A percentile compares a stretch with the other conserved stretches of the same genome.
These are phyloP conservation scores for Hsuehochloa calcarea DNA, from an alignment of 176 grass and related monocot species.

Conservation along the genomic window DNA sequence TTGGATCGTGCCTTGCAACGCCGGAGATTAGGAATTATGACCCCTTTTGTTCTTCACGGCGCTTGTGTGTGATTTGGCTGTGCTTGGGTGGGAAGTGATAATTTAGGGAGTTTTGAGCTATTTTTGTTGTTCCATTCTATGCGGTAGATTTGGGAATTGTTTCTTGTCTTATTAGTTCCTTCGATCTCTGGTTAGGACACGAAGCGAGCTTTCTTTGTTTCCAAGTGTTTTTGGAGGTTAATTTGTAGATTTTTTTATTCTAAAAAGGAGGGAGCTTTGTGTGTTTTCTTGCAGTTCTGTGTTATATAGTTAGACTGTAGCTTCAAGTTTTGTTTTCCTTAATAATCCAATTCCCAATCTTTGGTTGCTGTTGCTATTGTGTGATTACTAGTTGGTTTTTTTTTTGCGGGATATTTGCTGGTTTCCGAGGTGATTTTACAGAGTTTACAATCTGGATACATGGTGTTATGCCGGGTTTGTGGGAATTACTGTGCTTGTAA, in stretches of 20 bases:
- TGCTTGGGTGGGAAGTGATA: background rate
- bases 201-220: background rate
- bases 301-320: background rate
- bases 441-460: background rate
- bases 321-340: background rate
- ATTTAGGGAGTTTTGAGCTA: background rate
- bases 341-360: background rate
- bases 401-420: background rate
- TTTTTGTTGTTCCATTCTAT: background rate
- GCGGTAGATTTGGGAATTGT: background rate
- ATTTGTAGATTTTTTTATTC: background rate
- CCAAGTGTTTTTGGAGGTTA: background rate
- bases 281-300: background rate
- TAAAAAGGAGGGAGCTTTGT: background rate
- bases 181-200: background rate
- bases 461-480: background rate
- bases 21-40: background rate
- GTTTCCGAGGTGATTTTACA: background rate
- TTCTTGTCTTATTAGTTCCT: background rate
- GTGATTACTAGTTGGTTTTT: background rate
- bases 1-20: conserved; percentile 23
- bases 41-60: background rate
- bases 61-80: background rate
- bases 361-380: background rate
- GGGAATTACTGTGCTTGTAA: background rate